phyloP scores from a whole-genome alignment of 208 protist genomes.

The Leishmania braziliensis region DNA sequence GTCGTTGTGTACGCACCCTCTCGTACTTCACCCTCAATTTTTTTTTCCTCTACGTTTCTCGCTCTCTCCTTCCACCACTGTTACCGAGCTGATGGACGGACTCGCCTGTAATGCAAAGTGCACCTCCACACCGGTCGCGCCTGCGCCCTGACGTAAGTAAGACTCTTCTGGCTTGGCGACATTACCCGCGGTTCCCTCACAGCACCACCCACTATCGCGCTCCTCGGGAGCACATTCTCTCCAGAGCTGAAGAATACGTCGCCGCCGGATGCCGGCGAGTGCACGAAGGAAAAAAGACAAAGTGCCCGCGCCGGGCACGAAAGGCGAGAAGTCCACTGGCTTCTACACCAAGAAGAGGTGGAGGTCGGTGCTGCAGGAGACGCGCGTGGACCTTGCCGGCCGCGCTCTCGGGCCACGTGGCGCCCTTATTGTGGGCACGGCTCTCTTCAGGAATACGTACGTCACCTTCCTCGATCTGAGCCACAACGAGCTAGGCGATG shows the following conservation, averaged over 20 bases:
- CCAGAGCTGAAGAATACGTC: neutral
- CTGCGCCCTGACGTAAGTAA: neutral
- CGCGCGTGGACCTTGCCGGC: slow-evolving; percentile 58
- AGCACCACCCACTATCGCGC: neutral
- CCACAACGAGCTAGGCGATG: slow-evolving; percentile 77
- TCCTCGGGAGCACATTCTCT: too few relatives aligned
- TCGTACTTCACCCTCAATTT: too few relatives aligned
- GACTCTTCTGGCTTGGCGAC: neutral
- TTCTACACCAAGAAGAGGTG: slow-evolving; percentile 87
- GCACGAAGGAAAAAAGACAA: slow-evolving; percentile 64
- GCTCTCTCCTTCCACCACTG: neutral
- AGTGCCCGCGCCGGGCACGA: slow-evolving; percentile 72
- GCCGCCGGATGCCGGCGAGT: neutral
- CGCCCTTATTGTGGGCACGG: slow-evolving; percentile 65
- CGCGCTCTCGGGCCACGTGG: slow-evolving; percentile 58
- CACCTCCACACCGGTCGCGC: neutral
- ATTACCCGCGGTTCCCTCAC: neutral
- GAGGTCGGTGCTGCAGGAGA: slow-evolving; percentile 55
- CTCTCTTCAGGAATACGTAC: slow-evolving; percentile 66
- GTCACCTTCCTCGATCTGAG: slow-evolving; percentile 66
- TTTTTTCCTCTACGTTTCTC: neutral
- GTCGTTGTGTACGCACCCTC: neutral
- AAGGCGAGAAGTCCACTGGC: slow-evolving; percentile 69
- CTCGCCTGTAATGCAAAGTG: too few relatives aligned
- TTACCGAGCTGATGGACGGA: neutral